Evolutionary conservation across 306 rosid genomes (phyloP).

Genomic region (Arachis stenosperma): DNA sequence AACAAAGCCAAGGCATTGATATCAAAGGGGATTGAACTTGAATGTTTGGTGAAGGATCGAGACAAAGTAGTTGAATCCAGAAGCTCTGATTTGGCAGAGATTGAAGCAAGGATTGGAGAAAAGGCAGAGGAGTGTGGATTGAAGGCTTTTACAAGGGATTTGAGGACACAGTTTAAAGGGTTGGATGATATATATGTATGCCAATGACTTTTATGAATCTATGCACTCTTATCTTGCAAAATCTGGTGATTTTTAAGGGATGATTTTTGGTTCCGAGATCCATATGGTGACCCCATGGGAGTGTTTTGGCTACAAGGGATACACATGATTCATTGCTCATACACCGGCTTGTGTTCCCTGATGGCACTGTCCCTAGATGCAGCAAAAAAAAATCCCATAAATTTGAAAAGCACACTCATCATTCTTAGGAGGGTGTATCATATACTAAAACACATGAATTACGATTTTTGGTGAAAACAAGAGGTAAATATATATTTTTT

Average conservation of each 20-base stretch:
- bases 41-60: constrained; percentile 51
- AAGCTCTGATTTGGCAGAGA: constrained; percentile 38
- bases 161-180: constrained; percentile 65
- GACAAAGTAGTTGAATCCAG: constrained; percentile 45
- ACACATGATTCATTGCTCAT: constrained; percentile 88
- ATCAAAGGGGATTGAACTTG: constrained; percentile 62
- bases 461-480: no score
- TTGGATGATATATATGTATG: constrained; percentile 83
- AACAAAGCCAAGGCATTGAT: constrained; percentile 56
- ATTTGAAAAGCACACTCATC: no score
- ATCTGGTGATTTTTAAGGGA: constrained; percentile 68
- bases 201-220: constrained; percentile 62
- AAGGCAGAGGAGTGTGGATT: constrained; percentile 49
- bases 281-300: constrained; percentile 91
- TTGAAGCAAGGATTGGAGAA: constrained; percentile 44
- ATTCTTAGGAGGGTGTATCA: no score
- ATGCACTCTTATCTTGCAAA: constrained; percentile 81
- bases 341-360: constrained; percentile 82
- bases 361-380: constrained; percentile 80
- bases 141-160: constrained; percentile 78
- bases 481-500: no score
- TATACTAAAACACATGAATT: no score
- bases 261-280: constrained; percentile 95
- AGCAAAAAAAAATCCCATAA: not conserved
- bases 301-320: constrained; percentile 85